Evolutionary conservation across 2,329 filamentous ascomycete genomes (phyloP).

Genomic region (Ambrosiella beaveri): DNA sequence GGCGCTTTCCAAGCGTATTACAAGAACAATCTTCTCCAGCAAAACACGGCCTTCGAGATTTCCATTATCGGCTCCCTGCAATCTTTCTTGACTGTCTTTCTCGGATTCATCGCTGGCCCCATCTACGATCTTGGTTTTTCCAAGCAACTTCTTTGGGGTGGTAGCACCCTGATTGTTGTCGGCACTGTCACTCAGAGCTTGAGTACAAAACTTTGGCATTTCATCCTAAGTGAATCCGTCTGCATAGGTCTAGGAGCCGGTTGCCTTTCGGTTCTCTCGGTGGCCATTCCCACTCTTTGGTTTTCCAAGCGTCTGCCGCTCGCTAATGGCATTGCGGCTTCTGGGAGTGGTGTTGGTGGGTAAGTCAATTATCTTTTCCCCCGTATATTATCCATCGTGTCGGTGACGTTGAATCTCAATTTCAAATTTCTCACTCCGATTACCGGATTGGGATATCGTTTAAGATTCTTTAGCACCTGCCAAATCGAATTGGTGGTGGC

Average conservation of each 20-base stretch:
- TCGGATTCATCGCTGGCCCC: slow-evolving; percentile 23
- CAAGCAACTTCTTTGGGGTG: slow-evolving; percentile 18
- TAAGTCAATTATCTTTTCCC: slow-evolving; percentile 3
- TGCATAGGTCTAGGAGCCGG: slow-evolving; percentile 27
- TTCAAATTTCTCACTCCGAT: not conserved
- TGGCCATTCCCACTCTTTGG: slow-evolving; percentile 25
- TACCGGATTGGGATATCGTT: not conserved
- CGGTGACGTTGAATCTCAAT: not conserved
- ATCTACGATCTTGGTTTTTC: slow-evolving; percentile 25
- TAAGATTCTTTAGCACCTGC: not conserved
- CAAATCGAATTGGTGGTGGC: not conserved
- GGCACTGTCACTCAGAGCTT: slow-evolving; percentile 25
- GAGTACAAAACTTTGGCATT: slow-evolving; percentile 24
- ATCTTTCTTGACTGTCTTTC: slow-evolving; percentile 22
- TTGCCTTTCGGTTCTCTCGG: slow-evolving; percentile 22
- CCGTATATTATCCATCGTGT: not conserved
- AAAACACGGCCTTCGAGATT: slow-evolving; percentile 17
- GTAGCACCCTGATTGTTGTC: slow-evolving; percentile 21
- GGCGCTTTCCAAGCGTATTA: slow-evolving; percentile 24
- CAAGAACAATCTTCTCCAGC: slow-evolving; percentile 16
- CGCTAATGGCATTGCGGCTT: slow-evolving; percentile 26
- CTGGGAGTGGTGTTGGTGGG: slow-evolving; percentile 24
- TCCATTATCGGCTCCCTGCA: slow-evolving; percentile 24
- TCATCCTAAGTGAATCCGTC: slow-evolving; percentile 26
- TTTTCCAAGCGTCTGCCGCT: slow-evolving; percentile 24